Conservation (phyloP, 177 flowering plant genomes). For the Vitis hybrid region DNA sequence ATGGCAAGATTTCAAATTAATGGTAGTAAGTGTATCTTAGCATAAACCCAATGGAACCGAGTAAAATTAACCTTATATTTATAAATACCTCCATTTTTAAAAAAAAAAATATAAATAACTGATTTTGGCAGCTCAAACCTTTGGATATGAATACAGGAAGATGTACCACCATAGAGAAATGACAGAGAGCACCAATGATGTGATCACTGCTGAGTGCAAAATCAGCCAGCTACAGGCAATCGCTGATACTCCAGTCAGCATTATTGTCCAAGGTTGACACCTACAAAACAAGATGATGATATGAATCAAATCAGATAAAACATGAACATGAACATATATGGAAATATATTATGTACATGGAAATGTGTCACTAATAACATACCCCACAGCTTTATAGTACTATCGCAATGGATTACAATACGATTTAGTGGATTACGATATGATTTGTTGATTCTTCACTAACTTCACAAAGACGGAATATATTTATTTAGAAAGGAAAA, state of each 20-base stretch:
- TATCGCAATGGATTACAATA: no score
- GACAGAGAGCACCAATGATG: constrained; percentile 32
- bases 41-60: background rate
- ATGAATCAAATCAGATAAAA: background rate
- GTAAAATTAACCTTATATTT: background rate
- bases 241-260: constrained; percentile 57
- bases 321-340: background rate
- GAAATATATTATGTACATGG: no score
- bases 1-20: background rate
- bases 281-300: constrained; percentile 28
- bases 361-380: no score
- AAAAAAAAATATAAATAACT: background rate
- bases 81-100: background rate
- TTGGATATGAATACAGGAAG: constrained; percentile 81
- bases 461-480: no score
- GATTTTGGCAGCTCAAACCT: constrained; percentile 46
- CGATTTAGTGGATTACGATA: no score
- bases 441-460: no score
- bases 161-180: constrained; percentile 70
- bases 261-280: constrained; percentile 97
- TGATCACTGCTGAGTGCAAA: constrained; percentile 49
- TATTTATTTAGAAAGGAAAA: no score
- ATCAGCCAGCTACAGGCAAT: constrained; percentile 71
- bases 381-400: no score
- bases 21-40: background rate